Base-by-base conservation (phyloP, 371 early-diverging fungal species). In the Mortierella sp. region DNA sequence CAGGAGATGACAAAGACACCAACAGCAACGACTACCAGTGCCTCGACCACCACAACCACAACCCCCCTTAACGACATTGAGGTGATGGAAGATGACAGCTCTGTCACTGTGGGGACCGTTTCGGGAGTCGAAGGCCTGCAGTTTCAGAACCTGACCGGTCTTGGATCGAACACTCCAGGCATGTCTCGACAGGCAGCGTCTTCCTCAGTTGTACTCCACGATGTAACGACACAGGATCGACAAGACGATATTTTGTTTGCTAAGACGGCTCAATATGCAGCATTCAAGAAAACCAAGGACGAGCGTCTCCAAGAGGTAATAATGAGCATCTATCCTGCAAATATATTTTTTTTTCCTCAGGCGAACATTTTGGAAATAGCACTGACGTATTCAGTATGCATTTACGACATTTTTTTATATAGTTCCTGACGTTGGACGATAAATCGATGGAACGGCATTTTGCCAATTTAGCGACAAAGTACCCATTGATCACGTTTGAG, bases 401-500 rank as follows among this genome's bases (percentile, higher is more conserved):
- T 27, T 34, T 27, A 19, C 4, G 19, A 46, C 27, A 15, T 31
- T 14, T 60, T n/a, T 32, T 4, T 19, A 23, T 42, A 24, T 55
- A 70, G 72, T 83, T 87, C 42, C 39, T 86, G 55, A 51, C 70
- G n/a, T 65, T 84, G 21, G 72, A 81, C 21, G 82, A 81, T 1
- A 62, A 56, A 4, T 72, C 76, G 15, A 62, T 86, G 46, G 75
- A 83, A 37, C 64, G 71, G 12, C 87, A 86, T 58, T 88, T 85
- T 66, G 80, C 78, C 49, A 71, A 72, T 30, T 48, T 88, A 43
- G 86, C 86, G 21, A 73, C 82, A 42, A 68, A 79, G 44, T 86
- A 83, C 64, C 88, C 88, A 0, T 57, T 85, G 28, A 76, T 76
- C 34, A 58, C 69, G 55, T 69, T 76, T 64, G 76, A 76, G 43